These are phyloP conservation scores for Xylaria hypoxylon DNA, from an alignment of 2,329 filamentous ascomycete genomes.

Conservation along the genomic window DNA sequence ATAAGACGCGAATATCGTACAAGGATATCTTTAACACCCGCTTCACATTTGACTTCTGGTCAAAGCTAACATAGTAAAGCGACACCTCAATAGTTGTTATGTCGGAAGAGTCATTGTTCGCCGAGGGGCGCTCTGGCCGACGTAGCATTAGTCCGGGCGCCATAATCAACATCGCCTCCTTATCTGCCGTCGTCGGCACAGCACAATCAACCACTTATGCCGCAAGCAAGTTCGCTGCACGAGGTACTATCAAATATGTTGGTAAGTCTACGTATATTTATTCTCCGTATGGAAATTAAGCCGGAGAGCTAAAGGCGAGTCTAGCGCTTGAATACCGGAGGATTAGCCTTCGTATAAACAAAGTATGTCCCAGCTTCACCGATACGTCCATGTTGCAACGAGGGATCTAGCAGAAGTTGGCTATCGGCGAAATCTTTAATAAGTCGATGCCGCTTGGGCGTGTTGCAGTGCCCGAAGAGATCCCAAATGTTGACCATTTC, in stretches of 20 bases:
- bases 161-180: slow-evolving; percentile 39
- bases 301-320: too few relatives aligned
- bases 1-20: too few relatives aligned
- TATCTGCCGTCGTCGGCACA: slow-evolving; percentile 25
- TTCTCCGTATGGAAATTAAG: neutral
- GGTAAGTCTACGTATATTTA: slow-evolving; percentile 28
- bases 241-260: slow-evolving; percentile 38
- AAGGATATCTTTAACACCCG: too few relatives aligned
- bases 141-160: slow-evolving; percentile 38
- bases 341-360: slow-evolving; percentile 40
- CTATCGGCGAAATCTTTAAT: slow-evolving; percentile 26
- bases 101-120: slow-evolving; percentile 32
- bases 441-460: slow-evolving; percentile 35
- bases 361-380: slow-evolving; percentile 41
- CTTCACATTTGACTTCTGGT: neutral
- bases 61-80: slow-evolving; percentile 19
- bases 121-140: slow-evolving; percentile 35
- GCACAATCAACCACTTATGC: slow-evolving; percentile 33
- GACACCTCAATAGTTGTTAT: slow-evolving; percentile 28
- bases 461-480: slow-evolving; percentile 26
- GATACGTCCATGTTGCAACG: slow-evolving; percentile 37
- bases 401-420: slow-evolving; percentile 33
- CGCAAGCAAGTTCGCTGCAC: slow-evolving; percentile 40
- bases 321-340: slow-evolving; percentile 38
- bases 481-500: slow-evolving; percentile 29